Evolutionary conservation across 1,139 yeast species (phyloP).

Genomic region (Pichia sp.): DNA sequence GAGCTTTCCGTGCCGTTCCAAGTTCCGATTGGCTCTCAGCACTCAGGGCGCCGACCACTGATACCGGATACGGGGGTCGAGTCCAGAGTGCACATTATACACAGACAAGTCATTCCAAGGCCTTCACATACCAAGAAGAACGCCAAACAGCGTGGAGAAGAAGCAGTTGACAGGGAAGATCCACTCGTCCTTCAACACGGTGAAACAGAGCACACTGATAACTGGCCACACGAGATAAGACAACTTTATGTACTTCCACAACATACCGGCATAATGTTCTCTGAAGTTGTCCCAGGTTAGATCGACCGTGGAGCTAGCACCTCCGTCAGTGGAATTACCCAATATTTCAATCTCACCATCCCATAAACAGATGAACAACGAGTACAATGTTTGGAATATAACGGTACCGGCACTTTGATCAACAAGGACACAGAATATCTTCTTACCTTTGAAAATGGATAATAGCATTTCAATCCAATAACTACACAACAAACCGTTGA

Average conservation of each 20-base stretch:
- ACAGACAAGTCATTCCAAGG: no score
- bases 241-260: slow-evolving; percentile 47
- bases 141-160: slow-evolving; percentile 56
- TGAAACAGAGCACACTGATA: slow-evolving; percentile 50
- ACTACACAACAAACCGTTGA: slow-evolving; percentile 56
- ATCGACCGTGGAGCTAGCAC: background rate
- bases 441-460: slow-evolving; percentile 34
- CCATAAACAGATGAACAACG: slow-evolving; percentile 52
- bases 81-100: no score
- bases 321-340: background rate
- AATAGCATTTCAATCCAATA: slow-evolving; percentile 55
- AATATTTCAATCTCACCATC: slow-evolving; percentile 38
- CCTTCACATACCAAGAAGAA: slow-evolving; percentile 38
- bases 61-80: background rate
- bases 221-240: slow-evolving; percentile 62
- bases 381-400: slow-evolving; percentile 50
- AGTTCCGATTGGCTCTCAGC: slow-evolving; percentile 3
- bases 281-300: slow-evolving; percentile 13
- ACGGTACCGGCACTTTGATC: slow-evolving; percentile 61
- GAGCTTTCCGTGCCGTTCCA: background rate
- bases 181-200: slow-evolving; percentile 41
- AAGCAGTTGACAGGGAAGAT: slow-evolving; percentile 58
- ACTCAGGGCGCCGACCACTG: no score
- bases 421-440: slow-evolving; percentile 40
- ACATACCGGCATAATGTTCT: slow-evolving; percentile 33